Conservation (phyloP, 2,329 filamentous ascomycete genomes). For the Epichloe elymi region DNA sequence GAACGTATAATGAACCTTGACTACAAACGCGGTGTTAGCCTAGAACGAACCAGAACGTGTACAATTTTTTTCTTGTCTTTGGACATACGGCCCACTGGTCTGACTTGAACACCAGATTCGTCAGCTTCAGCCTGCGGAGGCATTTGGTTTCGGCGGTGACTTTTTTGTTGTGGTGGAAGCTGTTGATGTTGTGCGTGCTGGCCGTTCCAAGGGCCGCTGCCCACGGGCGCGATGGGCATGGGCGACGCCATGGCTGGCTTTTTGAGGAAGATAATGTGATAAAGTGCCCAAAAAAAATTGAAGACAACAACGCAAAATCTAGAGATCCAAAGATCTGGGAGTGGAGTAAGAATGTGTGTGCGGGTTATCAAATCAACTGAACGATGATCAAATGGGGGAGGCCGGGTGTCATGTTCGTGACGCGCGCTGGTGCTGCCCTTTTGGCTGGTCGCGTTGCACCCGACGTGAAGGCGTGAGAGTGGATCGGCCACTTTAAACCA, state of each 20-base stretch:
- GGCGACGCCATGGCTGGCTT: conserved; percentile 26
- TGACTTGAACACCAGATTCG: conserved; percentile 41
- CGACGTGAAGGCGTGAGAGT: conserved; percentile 2
- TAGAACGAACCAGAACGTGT: conserved; percentile 4
- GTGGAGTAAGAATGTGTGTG: conserved; percentile 2
- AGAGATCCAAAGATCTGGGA: conserved; percentile 1
- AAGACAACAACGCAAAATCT: background rate
- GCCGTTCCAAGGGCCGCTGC: conserved; percentile 6
- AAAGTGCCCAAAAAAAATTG: background rate
- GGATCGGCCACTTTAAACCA: conserved; percentile 4
- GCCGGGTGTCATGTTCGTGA: conserved; percentile 28
- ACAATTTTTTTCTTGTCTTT: conserved; percentile 22
- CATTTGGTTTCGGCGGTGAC: conserved; percentile 13
- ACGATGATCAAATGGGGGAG: conserved; percentile 19
- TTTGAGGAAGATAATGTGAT: background rate
- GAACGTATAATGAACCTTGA: conserved; percentile 96
- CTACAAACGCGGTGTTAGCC: conserved; percentile 31
- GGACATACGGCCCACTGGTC: conserved; percentile 55
- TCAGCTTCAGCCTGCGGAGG: conserved; percentile 20
- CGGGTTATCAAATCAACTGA: conserved; percentile 11
- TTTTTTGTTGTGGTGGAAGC: conserved; percentile 1
- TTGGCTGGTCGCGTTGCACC: conserved; percentile 3
- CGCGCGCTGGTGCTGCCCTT: conserved; percentile 8
- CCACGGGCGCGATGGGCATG: conserved; percentile 18
- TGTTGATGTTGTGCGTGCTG: conserved; percentile 4